Evolutionary conservation across 176 grass and related monocot genomes (phyloP).

Genomic region (Coix lacrymajobi): DNA sequence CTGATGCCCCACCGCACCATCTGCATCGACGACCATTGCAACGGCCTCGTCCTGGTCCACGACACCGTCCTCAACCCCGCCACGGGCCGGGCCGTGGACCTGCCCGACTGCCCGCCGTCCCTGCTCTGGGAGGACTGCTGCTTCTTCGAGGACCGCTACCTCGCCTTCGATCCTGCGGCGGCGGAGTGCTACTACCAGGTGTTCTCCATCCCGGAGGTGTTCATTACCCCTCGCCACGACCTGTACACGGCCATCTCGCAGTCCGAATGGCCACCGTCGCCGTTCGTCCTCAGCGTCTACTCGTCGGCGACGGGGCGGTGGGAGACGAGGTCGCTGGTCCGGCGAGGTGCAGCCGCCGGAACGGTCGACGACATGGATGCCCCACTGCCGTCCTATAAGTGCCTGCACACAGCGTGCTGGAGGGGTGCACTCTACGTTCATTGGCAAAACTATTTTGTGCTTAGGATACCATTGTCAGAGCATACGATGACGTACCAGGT

Average conservation of each 20-base stretch:
- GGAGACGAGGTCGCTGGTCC: neutral
- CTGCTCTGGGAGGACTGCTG: neutral
- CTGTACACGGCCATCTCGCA: neutral
- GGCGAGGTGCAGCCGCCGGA: neutral
- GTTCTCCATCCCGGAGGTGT: neutral
- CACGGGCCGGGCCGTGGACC: neutral
- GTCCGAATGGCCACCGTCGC: neutral
- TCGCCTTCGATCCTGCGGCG: neutral
- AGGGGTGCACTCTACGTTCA: neutral
- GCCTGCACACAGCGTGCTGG: neutral
- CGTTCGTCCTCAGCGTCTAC: neutral
- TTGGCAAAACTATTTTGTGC: neutral
- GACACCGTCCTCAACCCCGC: neutral
- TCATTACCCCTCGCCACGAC: too few relatives aligned
- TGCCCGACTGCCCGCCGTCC: neutral
- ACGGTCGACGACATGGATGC: neutral
- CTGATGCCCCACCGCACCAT: neutral
- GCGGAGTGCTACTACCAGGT: neutral
- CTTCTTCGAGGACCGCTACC: neutral
- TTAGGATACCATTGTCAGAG: neutral
- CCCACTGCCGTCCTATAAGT: too few relatives aligned
- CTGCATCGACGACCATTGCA: neutral
- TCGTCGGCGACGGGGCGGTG: neutral
- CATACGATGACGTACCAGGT: neutral
- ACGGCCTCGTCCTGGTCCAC: neutral